Evolutionary conservation across 2,329 filamentous ascomycete genomes (phyloP), one percentile per base, ranked within the genome.

Genomic region (Chaetomium olivaceum): DNA sequence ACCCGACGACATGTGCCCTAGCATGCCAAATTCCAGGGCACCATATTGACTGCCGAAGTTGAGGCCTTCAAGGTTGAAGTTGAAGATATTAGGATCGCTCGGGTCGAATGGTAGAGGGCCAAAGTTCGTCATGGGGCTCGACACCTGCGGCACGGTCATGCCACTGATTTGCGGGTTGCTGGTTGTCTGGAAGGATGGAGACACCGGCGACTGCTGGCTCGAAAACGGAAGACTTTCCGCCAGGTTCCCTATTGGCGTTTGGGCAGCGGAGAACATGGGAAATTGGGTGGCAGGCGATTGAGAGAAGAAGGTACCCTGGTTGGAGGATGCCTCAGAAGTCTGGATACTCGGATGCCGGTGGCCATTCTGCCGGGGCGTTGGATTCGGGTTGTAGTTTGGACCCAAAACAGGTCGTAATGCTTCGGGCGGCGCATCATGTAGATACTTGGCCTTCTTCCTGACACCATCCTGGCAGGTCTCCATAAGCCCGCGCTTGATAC

Each of bases 391-490:
- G 73, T 87, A 90, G 68, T 84, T 88, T 33, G 89, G 87, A 5
- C 89, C 89, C 57, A 95, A 84, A 51, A 95, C 92, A n/a, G 93
- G 92, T 75, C 94, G 86, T 68, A 97, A 83, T 55, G 93, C 93
- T 76, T 96, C 93, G 61, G 92, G 88, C 43, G 94, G 93, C 29
- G 94, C 93, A 83, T 98, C 95, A 75, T 98, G 93, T 64, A 99
- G 90, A 77, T 99, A 99, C 78, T 99, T 99, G 61, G 95, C 95
- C 84, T 98, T 99, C 80, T 99, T 99, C 69, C 95, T 90, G 60
- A 98, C 93, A 62, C 95, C 95, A 76, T 99, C 95, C 77, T 97
- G 93, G 75, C 95, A 99, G 67, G 88, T 88, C 76, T 97, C 93
- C 73, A 93, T 91, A 25, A 98, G 86, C 55, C 92, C 92, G 73